These are phyloP conservation scores for Iberis amara DNA, from an alignment of 441 rosid species.

Conservation along the genomic window DNA sequence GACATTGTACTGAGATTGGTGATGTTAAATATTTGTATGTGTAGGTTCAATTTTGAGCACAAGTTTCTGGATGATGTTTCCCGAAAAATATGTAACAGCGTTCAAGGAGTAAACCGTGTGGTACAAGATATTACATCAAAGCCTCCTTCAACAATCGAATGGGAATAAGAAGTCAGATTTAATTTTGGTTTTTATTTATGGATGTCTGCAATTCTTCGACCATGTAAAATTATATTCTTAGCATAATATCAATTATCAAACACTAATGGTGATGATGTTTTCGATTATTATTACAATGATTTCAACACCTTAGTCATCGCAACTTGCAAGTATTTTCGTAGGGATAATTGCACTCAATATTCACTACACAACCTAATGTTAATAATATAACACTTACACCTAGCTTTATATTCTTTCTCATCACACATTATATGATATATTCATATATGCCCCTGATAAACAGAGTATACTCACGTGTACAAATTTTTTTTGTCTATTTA, in stretches of 20 bases:
- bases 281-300: neutral
- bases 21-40: neutral
- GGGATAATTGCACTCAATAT: no score
- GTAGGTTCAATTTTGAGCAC: slow-evolving; percentile 84
- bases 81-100: slow-evolving; percentile 75
- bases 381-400: no score
- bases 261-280: slow-evolving; percentile 7
- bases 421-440: no score
- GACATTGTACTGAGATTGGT: neutral
- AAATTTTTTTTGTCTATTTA: no score
- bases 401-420: no score
- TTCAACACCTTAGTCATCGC: no score
- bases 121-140: slow-evolving; percentile 90
- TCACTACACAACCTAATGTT: no score
- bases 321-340: no score
- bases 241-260: neutral
- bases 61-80: slow-evolving; percentile 76
- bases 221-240: slow-evolving; percentile 18
- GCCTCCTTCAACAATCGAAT: slow-evolving; percentile 95
- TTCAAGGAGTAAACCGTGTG: slow-evolving; percentile 85
- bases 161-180: slow-evolving; percentile 48
- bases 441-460: no score
- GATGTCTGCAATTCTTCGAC: slow-evolving; percentile 23
- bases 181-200: slow-evolving; percentile 11
- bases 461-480: no score